phyloP scores from a whole-genome alignment of 2,329 filamentous ascomycete species.

The Calycina herbarum region DNA sequence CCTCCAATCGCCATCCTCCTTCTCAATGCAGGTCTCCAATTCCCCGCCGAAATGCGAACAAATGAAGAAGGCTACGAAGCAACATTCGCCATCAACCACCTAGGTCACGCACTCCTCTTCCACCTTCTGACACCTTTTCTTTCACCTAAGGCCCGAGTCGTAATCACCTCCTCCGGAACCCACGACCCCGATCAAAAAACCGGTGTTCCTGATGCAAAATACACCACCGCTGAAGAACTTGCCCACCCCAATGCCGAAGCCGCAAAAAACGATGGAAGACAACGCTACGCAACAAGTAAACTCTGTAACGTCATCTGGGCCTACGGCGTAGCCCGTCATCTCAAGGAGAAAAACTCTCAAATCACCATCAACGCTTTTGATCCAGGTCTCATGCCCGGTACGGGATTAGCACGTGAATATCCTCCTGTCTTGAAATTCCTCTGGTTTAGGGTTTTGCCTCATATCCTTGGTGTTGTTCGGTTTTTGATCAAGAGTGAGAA shows the following conservation, averaged over 20 bases:
- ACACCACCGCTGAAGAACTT: constrained; percentile 46
- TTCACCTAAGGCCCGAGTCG: constrained; percentile 43
- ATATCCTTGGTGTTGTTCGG: constrained; percentile 41
- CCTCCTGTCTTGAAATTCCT: constrained; percentile 35
- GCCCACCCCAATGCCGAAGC: constrained; percentile 41
- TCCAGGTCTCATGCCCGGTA: constrained; percentile 51
- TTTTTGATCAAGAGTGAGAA: constrained; percentile 37
- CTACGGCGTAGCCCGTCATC: constrained; percentile 44
- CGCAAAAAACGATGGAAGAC: constrained; percentile 38
- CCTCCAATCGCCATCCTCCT: constrained; percentile 47
- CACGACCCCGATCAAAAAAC: constrained; percentile 49
- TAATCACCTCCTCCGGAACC: constrained; percentile 46
- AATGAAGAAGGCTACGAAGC: constrained; percentile 46
- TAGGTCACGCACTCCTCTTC: constrained; percentile 52
- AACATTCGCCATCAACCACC: constrained; percentile 51
- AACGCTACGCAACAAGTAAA: constrained; percentile 48
- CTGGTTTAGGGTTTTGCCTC: constrained; percentile 41
- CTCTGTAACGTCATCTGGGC: constrained; percentile 50
- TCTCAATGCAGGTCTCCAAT: constrained; percentile 51
- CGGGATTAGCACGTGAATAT: constrained; percentile 43
- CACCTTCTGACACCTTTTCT: constrained; percentile 46
- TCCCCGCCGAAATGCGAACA: constrained; percentile 39
- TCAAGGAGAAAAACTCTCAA: constrained; percentile 33
- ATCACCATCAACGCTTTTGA: constrained; percentile 47
- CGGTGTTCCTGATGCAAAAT: constrained; percentile 45